Evolutionary conservation across 164 flowering plant species (phyloP).

Genomic region (Berberis vulgaris): DNA sequence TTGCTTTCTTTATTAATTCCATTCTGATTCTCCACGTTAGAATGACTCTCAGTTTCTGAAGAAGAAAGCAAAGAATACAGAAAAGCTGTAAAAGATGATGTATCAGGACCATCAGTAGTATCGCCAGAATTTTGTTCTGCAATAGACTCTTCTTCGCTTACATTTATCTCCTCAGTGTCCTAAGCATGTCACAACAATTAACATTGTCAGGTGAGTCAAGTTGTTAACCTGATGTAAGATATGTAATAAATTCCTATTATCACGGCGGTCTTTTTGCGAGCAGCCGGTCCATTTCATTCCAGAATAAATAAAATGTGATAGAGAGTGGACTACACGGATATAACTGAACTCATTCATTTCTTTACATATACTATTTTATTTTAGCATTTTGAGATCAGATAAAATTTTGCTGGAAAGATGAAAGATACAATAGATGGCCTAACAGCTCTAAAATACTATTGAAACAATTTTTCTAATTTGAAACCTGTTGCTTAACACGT

Average conservation of each 20-base stretch:
- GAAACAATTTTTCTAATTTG: too few species aligned
- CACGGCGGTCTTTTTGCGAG: too few species aligned
- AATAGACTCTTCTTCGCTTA: conserved; percentile 24
- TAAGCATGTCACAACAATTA: conserved; percentile 23
- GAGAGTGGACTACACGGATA: background rate
- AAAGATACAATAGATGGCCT: too few species aligned
- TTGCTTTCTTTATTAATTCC: conserved; percentile 15
- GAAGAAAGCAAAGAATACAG: conserved; percentile 61
- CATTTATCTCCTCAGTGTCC: conserved; percentile 22
- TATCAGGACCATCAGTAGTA: conserved; percentile 73
- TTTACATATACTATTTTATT: too few species aligned
- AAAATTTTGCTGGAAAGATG: too few species aligned
- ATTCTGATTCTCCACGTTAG: conserved; percentile 21
- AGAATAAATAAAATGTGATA: background rate
- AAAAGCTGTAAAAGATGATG: conserved; percentile 89
- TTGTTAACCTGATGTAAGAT: background rate
- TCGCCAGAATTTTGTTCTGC: conserved; percentile 28
- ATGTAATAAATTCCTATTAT: background rate
- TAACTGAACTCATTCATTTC: too few species aligned
- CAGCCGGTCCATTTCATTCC: background rate
- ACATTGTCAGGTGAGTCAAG: background rate
- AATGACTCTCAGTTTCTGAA: conserved; percentile 33
- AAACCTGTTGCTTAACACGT: too few species aligned
- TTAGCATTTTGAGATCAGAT: too few species aligned
- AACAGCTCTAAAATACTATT: too few species aligned